These are phyloP conservation scores for Podaxis sp. DNA, from an alignment of 768 basidiomycete genomes.

Conservation along the genomic window DNA sequence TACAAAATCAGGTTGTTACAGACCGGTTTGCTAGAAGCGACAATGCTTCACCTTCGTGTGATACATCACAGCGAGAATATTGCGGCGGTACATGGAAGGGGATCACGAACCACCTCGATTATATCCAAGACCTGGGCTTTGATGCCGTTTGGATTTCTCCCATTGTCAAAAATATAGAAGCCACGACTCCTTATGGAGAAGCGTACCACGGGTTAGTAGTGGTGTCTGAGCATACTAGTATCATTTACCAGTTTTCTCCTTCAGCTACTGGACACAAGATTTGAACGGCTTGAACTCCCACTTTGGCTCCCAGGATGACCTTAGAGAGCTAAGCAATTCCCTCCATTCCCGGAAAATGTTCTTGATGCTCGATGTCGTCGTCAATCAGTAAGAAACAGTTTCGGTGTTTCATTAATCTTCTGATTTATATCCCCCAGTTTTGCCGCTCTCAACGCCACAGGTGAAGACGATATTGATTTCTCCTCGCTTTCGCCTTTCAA, in stretches of 20 bases:
- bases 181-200: conserved; percentile 60
- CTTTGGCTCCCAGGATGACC: conserved; percentile 71
- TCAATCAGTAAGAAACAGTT: conserved; percentile 58
- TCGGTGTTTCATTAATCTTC: conserved; percentile 16
- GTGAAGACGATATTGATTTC: conserved; percentile 24
- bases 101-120: conserved; percentile 65
- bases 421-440: conserved; percentile 15
- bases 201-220: conserved; percentile 67
- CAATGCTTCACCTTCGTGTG: conserved; percentile 32
- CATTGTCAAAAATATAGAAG: conserved; percentile 60
- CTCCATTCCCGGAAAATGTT: conserved; percentile 61
- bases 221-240: not conserved
- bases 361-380: conserved; percentile 75
- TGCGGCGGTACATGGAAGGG: conserved; percentile 74
- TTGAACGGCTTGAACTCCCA: conserved; percentile 59
- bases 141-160: conserved; percentile 81
- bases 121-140: conserved; percentile 73
- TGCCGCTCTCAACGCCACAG: conserved; percentile 17
- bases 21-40: conserved; percentile 64
- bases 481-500: conserved; percentile 28
- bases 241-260: not conserved
- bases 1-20: conserved; percentile 45
- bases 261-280: conserved; percentile 47
- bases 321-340: conserved; percentile 61
- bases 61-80: conserved; percentile 43